These are phyloP conservation scores for Plantago coronopus DNA, from an alignment of 305 asterid species.

Conservation along the genomic window DNA sequence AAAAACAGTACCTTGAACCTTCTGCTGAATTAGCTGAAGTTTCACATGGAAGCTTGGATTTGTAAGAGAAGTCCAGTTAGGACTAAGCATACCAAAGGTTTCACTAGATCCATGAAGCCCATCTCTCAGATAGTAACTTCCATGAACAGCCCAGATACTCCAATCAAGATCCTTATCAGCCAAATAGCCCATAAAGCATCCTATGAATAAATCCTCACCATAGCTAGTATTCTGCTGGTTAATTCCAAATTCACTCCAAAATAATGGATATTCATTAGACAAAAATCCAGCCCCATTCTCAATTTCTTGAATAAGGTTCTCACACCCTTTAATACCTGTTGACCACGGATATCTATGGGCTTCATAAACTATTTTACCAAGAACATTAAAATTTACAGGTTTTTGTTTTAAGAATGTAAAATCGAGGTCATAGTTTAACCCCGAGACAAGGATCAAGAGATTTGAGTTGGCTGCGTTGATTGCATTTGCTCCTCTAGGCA, in stretches of 20 bases:
- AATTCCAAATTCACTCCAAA: constrained; percentile 56
- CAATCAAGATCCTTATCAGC: constrained; percentile 59
- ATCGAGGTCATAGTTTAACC: constrained; percentile 39
- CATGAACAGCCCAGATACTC: constrained; percentile 69
- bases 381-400: constrained; percentile 28
- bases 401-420: constrained; percentile 32
- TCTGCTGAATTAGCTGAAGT: constrained; percentile 9
- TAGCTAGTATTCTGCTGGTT: constrained; percentile 25
- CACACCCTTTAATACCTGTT: neutral
- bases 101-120: neutral
- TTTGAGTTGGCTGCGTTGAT: constrained; percentile 44
- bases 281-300: constrained; percentile 26
- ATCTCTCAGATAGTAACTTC: constrained; percentile 34
- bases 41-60: neutral
- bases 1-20: neutral
- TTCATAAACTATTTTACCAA: constrained; percentile 51
- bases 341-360: constrained; percentile 48
- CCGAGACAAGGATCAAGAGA: constrained; percentile 49
- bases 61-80: neutral
- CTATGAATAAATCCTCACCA: constrained; percentile 38
- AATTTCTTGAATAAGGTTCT: neutral
- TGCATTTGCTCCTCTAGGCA: constrained; percentile 41
- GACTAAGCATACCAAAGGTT: neutral
- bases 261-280: constrained; percentile 38
- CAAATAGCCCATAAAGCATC: constrained; percentile 38